phyloP scores from a whole-genome alignment of 192 early-diverging fungal species.

The Phlyctochytrium bullatum region DNA sequence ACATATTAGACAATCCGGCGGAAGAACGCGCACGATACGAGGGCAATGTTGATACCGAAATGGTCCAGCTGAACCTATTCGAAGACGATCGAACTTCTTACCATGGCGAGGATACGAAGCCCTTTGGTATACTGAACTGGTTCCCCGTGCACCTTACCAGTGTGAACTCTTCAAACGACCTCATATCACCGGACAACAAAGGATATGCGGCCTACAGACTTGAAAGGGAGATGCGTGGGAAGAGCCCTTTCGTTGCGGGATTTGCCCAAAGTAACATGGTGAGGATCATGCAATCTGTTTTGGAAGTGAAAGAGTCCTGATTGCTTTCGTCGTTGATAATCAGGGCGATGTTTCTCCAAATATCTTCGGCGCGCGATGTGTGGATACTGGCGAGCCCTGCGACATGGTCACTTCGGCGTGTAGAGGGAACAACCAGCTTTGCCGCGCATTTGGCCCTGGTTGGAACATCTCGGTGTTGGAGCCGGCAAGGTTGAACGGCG shows the following conservation, averaged over 20 bases:
- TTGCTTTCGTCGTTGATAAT: too few relatives aligned
- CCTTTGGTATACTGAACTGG: constrained; percentile 34
- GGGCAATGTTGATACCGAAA: constrained; percentile 18
- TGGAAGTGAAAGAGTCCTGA: too few relatives aligned
- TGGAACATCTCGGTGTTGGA: neutral
- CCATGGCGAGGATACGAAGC: neutral
- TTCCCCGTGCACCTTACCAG: constrained; percentile 48
- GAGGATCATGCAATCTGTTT: too few relatives aligned
- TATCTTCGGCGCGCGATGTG: constrained; percentile 29
- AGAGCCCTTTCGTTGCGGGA: constrained; percentile 39
- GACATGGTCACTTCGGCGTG: constrained; percentile 39
- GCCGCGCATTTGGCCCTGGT: constrained; percentile 39
- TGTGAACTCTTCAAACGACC: constrained; percentile 31
- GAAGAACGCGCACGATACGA: constrained; percentile 39
- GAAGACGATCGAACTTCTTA: neutral
- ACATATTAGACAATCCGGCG: constrained; percentile 36
- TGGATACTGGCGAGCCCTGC: constrained; percentile 41
- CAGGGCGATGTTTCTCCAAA: constrained; percentile 49
- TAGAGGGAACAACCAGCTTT: constrained; percentile 32
- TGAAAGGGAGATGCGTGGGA: constrained; percentile 12
- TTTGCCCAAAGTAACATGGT: constrained; percentile 44
- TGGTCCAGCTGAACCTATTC: neutral
- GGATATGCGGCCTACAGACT: constrained; percentile 41
- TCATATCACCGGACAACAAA: constrained; percentile 49
- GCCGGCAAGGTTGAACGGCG: constrained; percentile 45